Evolutionary conservation across 176 grass and related monocot species (phyloP).

Genomic region (Rhynchospora tenuis): DNA sequence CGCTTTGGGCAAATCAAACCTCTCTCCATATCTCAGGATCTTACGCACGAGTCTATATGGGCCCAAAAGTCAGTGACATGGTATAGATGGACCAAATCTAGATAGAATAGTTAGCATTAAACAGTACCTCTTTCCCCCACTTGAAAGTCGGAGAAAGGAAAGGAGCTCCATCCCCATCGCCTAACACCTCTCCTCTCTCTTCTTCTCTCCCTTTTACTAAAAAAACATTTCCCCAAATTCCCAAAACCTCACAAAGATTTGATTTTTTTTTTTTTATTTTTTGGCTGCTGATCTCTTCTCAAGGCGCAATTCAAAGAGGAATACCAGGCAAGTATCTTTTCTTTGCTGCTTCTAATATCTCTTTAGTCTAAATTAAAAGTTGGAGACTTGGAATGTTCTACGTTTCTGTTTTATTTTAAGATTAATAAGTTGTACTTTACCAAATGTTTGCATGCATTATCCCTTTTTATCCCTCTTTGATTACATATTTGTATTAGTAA

Average conservation of each 20-base stretch:
- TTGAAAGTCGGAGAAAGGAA: slow-evolving; percentile 15
- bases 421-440: background rate
- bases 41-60: background rate
- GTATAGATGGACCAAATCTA: background rate
- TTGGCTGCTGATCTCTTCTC: background rate
- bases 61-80: background rate
- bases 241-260: background rate
- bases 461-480: background rate
- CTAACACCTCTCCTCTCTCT: background rate
- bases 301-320: background rate
- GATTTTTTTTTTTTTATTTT: background rate
- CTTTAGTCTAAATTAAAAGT: background rate
- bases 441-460: background rate
- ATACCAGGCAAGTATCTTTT: slow-evolving; percentile 3
- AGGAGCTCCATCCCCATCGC: slow-evolving; percentile 16
- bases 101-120: background rate
- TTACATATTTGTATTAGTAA: background rate
- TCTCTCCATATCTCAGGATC: background rate
- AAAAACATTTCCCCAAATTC: slow-evolving; percentile 10
- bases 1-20: background rate
- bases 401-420: background rate
- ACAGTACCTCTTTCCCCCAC: background rate
- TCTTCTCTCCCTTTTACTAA: background rate
- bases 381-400: background rate
- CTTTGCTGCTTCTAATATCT: background rate